A percentile compares a stretch with the other conserved stretches of the same genome.
Conservation (phyloP, 768 basidiomycete genomes). For the Tricholoma sp. region DNA sequence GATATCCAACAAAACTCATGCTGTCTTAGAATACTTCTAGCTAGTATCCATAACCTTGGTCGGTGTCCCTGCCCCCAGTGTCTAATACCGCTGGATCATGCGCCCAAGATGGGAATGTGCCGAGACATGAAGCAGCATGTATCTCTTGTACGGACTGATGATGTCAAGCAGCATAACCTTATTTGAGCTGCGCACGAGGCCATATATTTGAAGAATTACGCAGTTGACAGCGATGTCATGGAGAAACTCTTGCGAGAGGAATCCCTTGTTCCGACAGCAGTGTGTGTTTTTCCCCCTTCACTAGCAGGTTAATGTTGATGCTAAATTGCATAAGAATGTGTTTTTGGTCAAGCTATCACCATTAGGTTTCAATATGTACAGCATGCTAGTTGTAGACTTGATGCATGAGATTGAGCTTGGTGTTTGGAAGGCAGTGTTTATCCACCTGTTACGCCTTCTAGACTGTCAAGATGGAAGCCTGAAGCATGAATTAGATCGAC, state of each 20-base stretch:
- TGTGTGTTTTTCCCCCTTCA: background rate
- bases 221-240: constrained; percentile 14
- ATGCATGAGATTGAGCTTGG: constrained; percentile 36
- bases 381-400: constrained; percentile 25
- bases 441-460: constrained; percentile 27
- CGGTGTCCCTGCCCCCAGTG: too few relatives aligned
- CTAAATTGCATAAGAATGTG: background rate
- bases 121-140: too few relatives aligned
- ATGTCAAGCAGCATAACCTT: too few relatives aligned
- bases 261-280: background rate
- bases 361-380: constrained; percentile 20
- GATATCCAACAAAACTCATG: too few relatives aligned
- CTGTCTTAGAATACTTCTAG: too few relatives aligned
- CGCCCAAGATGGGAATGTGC: too few relatives aligned
- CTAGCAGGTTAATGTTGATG: background rate
- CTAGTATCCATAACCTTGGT: too few relatives aligned
- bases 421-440: constrained; percentile 25
- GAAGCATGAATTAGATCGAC: constrained; percentile 17
- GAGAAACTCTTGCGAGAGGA: background rate
- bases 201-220: constrained; percentile 22
- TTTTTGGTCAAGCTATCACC: background rate
- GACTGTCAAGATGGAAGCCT: constrained; percentile 10
- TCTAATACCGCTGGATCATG: too few relatives aligned
- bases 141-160: too few relatives aligned
- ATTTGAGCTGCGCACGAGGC: too few relatives aligned